Evolutionary conservation across 2,329 filamentous ascomycete species (phyloP).

Genomic region (Colletotrichum agaves): DNA sequence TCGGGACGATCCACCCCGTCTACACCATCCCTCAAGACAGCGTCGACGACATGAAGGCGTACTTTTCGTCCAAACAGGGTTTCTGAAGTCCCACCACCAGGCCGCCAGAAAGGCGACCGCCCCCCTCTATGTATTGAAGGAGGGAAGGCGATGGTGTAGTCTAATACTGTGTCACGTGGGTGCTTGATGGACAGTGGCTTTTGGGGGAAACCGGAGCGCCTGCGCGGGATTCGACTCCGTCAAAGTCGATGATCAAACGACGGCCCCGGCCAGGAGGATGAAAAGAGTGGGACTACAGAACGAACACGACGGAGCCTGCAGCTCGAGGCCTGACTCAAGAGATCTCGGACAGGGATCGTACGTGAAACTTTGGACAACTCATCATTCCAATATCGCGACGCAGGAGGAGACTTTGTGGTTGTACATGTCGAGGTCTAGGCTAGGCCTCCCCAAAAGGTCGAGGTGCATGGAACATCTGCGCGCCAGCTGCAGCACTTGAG

Average conservation of each 20-base stretch:
- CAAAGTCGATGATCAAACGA: slow-evolving; percentile 6
- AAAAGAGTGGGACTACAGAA: background rate
- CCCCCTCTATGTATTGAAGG: slow-evolving; percentile 14
- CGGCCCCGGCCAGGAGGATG: background rate
- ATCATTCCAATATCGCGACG: slow-evolving; percentile 29
- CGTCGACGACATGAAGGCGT: slow-evolving; percentile 71
- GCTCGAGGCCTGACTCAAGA: slow-evolving; percentile 17
- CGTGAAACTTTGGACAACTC: slow-evolving; percentile 34
- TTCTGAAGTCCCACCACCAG: slow-evolving; percentile 53
- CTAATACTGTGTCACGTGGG: slow-evolving; percentile 23
- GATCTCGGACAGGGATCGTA: slow-evolving; percentile 32
- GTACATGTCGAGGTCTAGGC: slow-evolving; percentile 20
- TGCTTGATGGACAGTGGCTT: background rate
- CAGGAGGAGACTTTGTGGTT: slow-evolving; percentile 19
- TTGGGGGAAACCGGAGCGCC: background rate
- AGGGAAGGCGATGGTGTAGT: background rate
- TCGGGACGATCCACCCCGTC: slow-evolving; percentile 81
- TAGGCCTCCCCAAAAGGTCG: slow-evolving; percentile 24
- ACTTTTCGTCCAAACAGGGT: slow-evolving; percentile 69
- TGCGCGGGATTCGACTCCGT: slow-evolving; percentile 13
- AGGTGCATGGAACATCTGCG: slow-evolving; percentile 26
- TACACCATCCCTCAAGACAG: slow-evolving; percentile 82
- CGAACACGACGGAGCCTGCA: slow-evolving; percentile 29
- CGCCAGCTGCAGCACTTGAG: slow-evolving; percentile 29
- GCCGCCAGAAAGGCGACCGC: slow-evolving; percentile 27